phyloP scores from a whole-genome alignment of 179 eudicot genomes.

The Silene vulgaris region DNA sequence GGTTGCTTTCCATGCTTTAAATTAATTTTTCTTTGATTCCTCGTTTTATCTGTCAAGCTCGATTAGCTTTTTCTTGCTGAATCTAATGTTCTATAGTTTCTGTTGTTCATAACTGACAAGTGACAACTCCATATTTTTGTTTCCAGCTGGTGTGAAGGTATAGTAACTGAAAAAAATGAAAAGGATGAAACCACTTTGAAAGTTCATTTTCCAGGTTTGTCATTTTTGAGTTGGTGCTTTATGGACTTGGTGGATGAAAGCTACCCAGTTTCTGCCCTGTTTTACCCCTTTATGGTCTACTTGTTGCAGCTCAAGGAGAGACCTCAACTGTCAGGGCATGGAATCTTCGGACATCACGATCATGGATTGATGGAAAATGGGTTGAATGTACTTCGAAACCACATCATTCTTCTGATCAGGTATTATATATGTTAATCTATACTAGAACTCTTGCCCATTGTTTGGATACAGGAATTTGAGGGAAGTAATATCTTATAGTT shows the following conservation, averaged over 20 bases:
- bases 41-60: neutral
- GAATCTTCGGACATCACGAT: constrained; percentile 76
- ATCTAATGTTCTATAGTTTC: neutral
- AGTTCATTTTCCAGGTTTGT: constrained; percentile 80
- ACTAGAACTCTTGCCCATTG: neutral
- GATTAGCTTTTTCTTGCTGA: neutral
- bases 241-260: neutral
- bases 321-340: constrained; percentile 62
- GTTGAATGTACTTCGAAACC: constrained; percentile 48
- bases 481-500: no score
- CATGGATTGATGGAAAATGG: constrained; percentile 86
- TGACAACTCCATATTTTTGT: constrained; percentile 20
- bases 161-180: constrained; percentile 61
- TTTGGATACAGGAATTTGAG: neutral
- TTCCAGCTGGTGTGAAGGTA: constrained; percentile 93
- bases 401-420: constrained; percentile 30
- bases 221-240: neutral
- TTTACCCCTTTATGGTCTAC: neutral
- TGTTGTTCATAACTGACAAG: constrained; percentile 7
- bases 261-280: neutral
- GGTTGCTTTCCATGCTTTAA: constrained; percentile 3
- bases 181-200: constrained; percentile 63
- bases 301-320: constrained; percentile 63
- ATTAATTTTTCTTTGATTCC: neutral
- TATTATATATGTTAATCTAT: constrained; percentile 1